Percentiles rank a stretch among this genome's conserved stretches.
Conservation (phyloP, 495 filamentous ascomycete genomes). For the Parmelia sp. region DNA sequence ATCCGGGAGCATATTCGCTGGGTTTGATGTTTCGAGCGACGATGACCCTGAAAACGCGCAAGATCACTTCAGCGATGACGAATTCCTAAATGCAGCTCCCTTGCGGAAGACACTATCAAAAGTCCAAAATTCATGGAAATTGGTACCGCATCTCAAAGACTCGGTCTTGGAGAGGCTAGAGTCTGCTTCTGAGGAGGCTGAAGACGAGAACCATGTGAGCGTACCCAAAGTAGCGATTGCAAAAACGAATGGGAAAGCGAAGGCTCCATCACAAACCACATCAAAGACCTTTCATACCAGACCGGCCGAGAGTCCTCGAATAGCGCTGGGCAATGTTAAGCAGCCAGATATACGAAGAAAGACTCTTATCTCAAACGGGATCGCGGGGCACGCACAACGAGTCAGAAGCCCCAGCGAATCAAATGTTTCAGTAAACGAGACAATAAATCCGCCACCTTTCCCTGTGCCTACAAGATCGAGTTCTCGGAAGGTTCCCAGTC, state of each 20-base stretch:
- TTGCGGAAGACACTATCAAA: slow-evolving; percentile 45
- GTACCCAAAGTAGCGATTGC: neutral
- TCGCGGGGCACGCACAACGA: slow-evolving; percentile 59
- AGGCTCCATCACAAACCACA: slow-evolving; percentile 2
- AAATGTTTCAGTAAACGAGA: slow-evolving; percentile 46
- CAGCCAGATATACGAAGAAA: slow-evolving; percentile 54
- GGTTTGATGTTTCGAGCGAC: slow-evolving; percentile 61
- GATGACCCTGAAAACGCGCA: slow-evolving; percentile 39
- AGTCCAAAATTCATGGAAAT: slow-evolving; percentile 28
- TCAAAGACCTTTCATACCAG: slow-evolving; percentile 19
- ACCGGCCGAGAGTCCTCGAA: neutral
- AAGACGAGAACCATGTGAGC: slow-evolving; percentile 9
- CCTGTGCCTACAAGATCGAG: slow-evolving; percentile 86
- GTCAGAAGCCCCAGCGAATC: slow-evolving; percentile 70
- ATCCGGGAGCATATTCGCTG: slow-evolving; percentile 79
- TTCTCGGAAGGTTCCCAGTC: slow-evolving; percentile 67
- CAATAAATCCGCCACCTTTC: slow-evolving; percentile 61
- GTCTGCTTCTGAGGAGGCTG: slow-evolving; percentile 6
- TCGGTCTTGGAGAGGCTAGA: slow-evolving; percentile 5
- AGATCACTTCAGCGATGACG: slow-evolving; percentile 52
- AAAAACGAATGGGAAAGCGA: neutral
- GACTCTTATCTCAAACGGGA: slow-evolving; percentile 72
- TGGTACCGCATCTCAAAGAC: slow-evolving; percentile 21
- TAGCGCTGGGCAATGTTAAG: slow-evolving; percentile 25
- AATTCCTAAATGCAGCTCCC: slow-evolving; percentile 57